These are phyloP conservation scores for Suillus plorans DNA, from an alignment of 768 basidiomycete species.

Conservation along the genomic window DNA sequence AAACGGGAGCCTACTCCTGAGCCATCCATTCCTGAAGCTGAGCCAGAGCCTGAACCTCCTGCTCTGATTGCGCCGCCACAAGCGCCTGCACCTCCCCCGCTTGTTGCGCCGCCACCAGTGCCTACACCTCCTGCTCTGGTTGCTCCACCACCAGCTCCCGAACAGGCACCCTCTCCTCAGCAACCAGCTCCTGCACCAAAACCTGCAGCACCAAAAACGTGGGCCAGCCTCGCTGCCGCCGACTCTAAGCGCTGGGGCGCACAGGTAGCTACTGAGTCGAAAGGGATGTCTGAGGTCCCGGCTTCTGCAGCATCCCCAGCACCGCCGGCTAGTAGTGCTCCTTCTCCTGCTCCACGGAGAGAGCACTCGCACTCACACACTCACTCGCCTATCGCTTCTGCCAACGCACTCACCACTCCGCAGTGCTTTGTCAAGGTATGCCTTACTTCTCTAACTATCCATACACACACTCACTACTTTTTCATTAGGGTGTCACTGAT, in stretches of 20 bases:
- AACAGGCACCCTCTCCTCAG: constrained; percentile 26
- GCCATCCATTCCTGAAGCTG: constrained; percentile 21
- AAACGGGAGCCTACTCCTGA: constrained; percentile 29
- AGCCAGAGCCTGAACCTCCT: constrained; percentile 27
- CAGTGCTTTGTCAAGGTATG: constrained; percentile 92
- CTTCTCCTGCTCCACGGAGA: constrained; percentile 37
- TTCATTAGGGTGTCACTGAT: constrained; percentile 67
- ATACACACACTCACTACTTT: constrained; percentile 10
- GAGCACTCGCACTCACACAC: constrained; percentile 15
- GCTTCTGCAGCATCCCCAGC: constrained; percentile 37
- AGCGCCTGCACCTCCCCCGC: constrained; percentile 23
- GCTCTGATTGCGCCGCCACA: constrained; percentile 24
- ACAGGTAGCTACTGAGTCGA: constrained; percentile 73
- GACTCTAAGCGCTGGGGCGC: constrained; percentile 84
- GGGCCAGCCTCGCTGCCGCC: constrained; percentile 89
- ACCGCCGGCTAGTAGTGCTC: constrained; percentile 31
- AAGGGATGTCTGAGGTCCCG: constrained; percentile 71
- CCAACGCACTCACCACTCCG: constrained; percentile 61
- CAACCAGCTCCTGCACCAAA: constrained; percentile 41
- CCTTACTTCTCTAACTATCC: constrained; percentile 5
- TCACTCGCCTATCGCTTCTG: constrained; percentile 47
- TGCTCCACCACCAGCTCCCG: constrained; percentile 31
- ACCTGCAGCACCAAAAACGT: constrained; percentile 68
- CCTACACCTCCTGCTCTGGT: constrained; percentile 26
- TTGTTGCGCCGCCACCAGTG: constrained; percentile 21